Conservation (phyloP, 495 filamentous ascomycete genomes). For the Trichoderma parareesei region DNA sequence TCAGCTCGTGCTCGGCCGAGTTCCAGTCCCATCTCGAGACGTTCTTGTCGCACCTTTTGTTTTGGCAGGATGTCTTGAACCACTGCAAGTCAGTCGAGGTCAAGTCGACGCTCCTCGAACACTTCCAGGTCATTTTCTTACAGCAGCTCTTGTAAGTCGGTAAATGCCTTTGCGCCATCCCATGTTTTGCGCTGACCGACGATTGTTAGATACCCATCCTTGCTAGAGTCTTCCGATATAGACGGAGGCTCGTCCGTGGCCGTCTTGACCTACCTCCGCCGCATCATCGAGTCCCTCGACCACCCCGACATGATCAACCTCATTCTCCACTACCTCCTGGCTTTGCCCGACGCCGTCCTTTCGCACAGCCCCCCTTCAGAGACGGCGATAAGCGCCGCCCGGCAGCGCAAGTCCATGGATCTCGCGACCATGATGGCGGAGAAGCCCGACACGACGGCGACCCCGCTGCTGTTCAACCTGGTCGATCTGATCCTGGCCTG, state of each 20-base stretch:
- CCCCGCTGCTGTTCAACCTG: constrained; percentile 84
- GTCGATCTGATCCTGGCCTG: constrained; percentile 84
- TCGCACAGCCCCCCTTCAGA: constrained; percentile 7
- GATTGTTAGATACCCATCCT: constrained; percentile 70
- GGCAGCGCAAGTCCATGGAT: constrained; percentile 80
- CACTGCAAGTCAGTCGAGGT: constrained; percentile 89
- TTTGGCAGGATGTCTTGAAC: constrained; percentile 97
- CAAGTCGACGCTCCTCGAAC: constrained; percentile 84
- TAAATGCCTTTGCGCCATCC: background rate
- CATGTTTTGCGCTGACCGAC: constrained; percentile 16
- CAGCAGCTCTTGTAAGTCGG: constrained; percentile 80
- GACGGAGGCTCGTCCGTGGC: constrained; percentile 95
- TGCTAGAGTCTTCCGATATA: constrained; percentile 91
- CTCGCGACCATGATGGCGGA: constrained; percentile 69
- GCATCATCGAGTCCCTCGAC: constrained; percentile 82
- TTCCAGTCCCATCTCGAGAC: constrained; percentile 79
- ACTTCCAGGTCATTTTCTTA: constrained; percentile 94
- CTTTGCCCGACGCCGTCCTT: constrained; percentile 36
- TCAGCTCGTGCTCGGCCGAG: constrained; percentile 57
- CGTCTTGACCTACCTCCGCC: constrained; percentile 85
- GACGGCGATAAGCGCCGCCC: constrained; percentile 50
- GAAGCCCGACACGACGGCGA: constrained; percentile 59
- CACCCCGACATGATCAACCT: constrained; percentile 88
- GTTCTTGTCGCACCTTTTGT: constrained; percentile 87
- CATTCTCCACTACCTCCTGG: constrained; percentile 87